Evolutionary conservation across 805 yeast genomes (phyloP).

Genomic region (Zygoascus ofunaensis): DNA sequence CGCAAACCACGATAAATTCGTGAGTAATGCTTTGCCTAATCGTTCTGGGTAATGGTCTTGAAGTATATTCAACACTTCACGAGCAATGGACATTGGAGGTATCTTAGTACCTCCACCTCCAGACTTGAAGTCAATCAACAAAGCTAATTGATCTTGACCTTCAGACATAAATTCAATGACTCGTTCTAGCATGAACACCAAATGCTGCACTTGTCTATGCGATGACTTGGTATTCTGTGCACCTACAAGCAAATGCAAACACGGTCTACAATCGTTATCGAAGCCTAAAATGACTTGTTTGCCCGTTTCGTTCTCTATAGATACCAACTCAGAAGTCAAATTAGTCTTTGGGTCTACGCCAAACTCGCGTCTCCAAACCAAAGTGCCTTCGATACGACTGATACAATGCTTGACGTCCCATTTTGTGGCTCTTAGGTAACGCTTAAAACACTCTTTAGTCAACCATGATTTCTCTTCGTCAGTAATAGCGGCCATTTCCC

Average conservation of each 20-base stretch:
- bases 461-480: conserved; percentile 80
- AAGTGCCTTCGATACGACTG: conserved; percentile 61
- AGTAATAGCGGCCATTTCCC: conserved; percentile 32
- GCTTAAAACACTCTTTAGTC: conserved; percentile 78
- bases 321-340: conserved; percentile 28
- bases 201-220: conserved; percentile 87
- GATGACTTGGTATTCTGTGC: conserved; percentile 90
- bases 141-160: conserved; percentile 89
- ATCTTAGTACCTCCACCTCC: conserved; percentile 51
- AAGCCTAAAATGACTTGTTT: conserved; percentile 86
- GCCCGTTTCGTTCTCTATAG: conserved; percentile 78
- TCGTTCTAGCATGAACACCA: conserved; percentile 85
- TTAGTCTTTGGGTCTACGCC: conserved; percentile 45
- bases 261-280: conserved; percentile 85
- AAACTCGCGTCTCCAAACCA: conserved; percentile 91
- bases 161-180: conserved; percentile 93
- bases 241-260: conserved; percentile 86
- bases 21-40: conserved; percentile 81
- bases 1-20: conserved; percentile 90
- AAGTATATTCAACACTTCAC: conserved; percentile 83
- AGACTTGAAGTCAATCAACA: conserved; percentile 85
- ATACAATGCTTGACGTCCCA: conserved; percentile 72
- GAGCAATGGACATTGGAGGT: conserved; percentile 83
- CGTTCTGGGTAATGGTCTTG: conserved; percentile 98
- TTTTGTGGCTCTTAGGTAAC: conserved; percentile 89